These are phyloP conservation scores for Lentinus tigrinus DNA, from an alignment of 768 basidiomycete species.

Conservation along the genomic window DNA sequence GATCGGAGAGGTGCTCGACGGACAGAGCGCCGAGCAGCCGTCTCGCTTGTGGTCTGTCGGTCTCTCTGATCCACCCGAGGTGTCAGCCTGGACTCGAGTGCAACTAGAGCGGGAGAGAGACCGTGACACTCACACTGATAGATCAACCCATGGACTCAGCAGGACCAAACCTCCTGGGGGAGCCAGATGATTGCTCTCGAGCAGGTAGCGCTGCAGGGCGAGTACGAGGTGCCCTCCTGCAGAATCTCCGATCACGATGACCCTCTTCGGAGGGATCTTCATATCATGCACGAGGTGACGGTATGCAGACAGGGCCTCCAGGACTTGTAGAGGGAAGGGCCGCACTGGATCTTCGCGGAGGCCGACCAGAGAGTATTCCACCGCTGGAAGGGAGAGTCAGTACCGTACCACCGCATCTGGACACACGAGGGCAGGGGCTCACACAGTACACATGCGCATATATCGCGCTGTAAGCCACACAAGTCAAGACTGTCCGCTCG, in stretches of 20 bases:
- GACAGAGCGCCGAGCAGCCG: not conserved
- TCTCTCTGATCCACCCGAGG: not conserved
- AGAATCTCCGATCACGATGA: conserved; percentile 73
- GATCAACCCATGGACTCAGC: conserved; percentile 16
- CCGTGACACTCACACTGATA: not conserved
- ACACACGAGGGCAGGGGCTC: not conserved
- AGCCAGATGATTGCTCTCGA: conserved; percentile 37
- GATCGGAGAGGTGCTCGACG: not conserved
- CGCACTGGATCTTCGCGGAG: conserved; percentile 28
- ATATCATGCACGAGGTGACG: conserved; percentile 60
- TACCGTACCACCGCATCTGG: not conserved
- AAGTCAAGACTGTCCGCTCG: no score
- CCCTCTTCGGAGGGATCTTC: conserved; percentile 55
- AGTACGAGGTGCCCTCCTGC: conserved; percentile 75
- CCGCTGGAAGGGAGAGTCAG: conserved; percentile 37
- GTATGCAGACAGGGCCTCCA: conserved; percentile 77
- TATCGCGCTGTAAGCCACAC: not conserved
- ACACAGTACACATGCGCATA: conserved; percentile 13
- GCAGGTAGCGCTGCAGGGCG: conserved; percentile 61
- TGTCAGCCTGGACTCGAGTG: no score
- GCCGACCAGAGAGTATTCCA: conserved; percentile 43
- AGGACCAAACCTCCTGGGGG: conserved; percentile 6
- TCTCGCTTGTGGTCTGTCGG: not conserved
- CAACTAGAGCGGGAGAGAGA: no score
- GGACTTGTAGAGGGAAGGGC: conserved; percentile 71